Conservation (phyloP, 75 land plant genomes). For the Picea sitchensis region DNA sequence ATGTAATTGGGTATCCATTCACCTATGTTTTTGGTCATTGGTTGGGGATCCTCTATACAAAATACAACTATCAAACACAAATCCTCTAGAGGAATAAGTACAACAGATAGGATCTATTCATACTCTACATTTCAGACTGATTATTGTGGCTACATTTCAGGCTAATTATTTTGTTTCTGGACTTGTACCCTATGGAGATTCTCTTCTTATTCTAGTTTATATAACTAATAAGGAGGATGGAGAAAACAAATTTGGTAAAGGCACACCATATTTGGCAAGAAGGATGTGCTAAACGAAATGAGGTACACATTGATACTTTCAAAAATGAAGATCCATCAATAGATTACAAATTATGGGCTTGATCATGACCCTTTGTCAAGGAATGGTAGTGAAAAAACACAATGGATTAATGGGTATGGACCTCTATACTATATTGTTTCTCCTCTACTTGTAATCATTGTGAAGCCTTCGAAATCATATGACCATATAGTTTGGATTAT, state of each 20-base stretch:
- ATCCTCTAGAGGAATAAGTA: slow-evolving; percentile 29
- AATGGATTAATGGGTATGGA: no score
- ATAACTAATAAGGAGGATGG: slow-evolving; percentile 75
- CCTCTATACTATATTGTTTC: no score
- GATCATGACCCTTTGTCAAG: no score
- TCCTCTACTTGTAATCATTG: no score
- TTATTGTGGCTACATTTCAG: slow-evolving; percentile 83
- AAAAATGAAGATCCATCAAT: slow-evolving; percentile 90
- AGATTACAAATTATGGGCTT: slow-evolving; percentile 31
- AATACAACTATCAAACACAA: slow-evolving; percentile 68
- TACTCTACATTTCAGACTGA: slow-evolving; percentile 64
- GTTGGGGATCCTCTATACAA: slow-evolving; percentile 87
- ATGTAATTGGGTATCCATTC: no score
- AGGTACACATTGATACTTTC: slow-evolving; percentile 89
- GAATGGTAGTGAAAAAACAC: no score
- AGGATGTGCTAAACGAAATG: slow-evolving; percentile 91
- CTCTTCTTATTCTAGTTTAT: slow-evolving; percentile 87
- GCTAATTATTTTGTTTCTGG: slow-evolving; percentile 85
- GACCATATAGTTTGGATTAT: no score
- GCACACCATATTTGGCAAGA: slow-evolving; percentile 52
- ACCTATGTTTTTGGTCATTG: slow-evolving; percentile 61
- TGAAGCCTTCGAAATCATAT: no score
- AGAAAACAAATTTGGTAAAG: slow-evolving; percentile 50
- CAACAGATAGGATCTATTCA: slow-evolving; percentile 35
- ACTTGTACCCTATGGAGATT: slow-evolving; percentile 92